Percentiles rank a stretch among this genome's conserved stretches.
Conservation (phyloP, 805 yeast species). For the Pichia sporocuriosa region DNA sequence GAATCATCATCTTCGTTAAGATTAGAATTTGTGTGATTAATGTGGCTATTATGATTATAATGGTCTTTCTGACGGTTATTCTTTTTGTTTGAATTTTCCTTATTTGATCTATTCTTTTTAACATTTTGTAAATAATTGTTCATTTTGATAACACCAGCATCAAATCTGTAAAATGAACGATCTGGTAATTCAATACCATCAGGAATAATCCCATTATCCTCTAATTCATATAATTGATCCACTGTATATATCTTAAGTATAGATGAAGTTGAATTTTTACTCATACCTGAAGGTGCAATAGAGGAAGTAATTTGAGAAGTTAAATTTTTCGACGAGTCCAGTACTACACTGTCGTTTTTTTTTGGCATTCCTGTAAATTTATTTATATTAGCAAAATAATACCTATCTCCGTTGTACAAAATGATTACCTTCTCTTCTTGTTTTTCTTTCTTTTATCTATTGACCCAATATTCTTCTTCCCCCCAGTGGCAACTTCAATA, state of each 20-base stretch:
- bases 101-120: background rate
- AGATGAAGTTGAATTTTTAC: background rate
- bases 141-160: slow-evolving; percentile 12
- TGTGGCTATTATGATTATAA: background rate
- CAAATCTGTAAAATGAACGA: slow-evolving; percentile 21
- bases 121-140: slow-evolving; percentile 3
- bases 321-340: too few relatives aligned
- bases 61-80: background rate
- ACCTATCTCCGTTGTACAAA: too few relatives aligned
- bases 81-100: background rate
- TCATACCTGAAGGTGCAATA: too few relatives aligned
- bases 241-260: slow-evolving; percentile 11
- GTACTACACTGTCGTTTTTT: too few relatives aligned
- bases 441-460: too few relatives aligned
- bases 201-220: slow-evolving; percentile 15
- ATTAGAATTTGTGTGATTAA: background rate
- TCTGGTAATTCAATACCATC: slow-evolving; percentile 18
- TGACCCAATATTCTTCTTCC: too few relatives aligned
- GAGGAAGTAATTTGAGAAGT: too few relatives aligned
- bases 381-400: too few relatives aligned
- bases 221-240: slow-evolving; percentile 15
- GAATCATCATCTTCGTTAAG: slow-evolving; percentile 11
- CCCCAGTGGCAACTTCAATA: too few relatives aligned
- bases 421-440: too few relatives aligned
- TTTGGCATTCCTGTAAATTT: too few relatives aligned